Base-by-base conservation (phyloP, 164 flowering plant species). In the Stephania cephalantha region DNA sequence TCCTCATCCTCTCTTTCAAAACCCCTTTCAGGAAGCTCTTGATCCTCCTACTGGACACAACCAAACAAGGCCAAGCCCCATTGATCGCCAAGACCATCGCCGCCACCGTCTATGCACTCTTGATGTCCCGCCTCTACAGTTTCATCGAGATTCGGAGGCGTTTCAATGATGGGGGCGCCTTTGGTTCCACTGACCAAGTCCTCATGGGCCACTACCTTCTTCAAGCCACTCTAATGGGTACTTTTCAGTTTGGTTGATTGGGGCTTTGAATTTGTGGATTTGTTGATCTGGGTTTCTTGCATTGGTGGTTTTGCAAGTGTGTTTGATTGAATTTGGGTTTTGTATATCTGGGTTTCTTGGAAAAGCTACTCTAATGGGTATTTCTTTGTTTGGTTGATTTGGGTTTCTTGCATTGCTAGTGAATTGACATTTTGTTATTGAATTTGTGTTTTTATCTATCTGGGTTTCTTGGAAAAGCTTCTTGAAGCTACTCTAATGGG, bases 191-290 rank as follows among this genome's bases (percentile, higher is more conserved):
- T 58, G 97, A 95, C 85, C 94, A 95, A 89, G 85, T 95, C 72
- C 85, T 95, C 69, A 78, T 88, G 85, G 82, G 86, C 75, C 83
- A 71, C 44, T 90, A 86, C 76, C 86, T 91, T 46, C 93, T 95
- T 9, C 96, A 93, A 80, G 86, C 91, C 30, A 87, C 98, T 52
- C 88, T 91, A 46, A 87, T 95, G 94, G 99, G 99, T 93, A 85
- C 73, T 25, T 29, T 68, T 71, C 72, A 46, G 67, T 18, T 2
- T 45, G 55, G 9, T 31, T 13, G 10, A 10, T 50, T 55, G 42
- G 42, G 42, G 42, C 17, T 10, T 69, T 48, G 10, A 5, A 22
- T 67, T 44, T 15, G 12, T 15, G 15, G 15, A 11, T 50, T 50
- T 50, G 55, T 50, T 50, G 12, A 48, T 30, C 9, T 22, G 30